These are phyloP conservation scores for Obelidium mucronatum DNA, from an alignment of 192 early-diverging fungal genomes.

Conservation along the genomic window DNA sequence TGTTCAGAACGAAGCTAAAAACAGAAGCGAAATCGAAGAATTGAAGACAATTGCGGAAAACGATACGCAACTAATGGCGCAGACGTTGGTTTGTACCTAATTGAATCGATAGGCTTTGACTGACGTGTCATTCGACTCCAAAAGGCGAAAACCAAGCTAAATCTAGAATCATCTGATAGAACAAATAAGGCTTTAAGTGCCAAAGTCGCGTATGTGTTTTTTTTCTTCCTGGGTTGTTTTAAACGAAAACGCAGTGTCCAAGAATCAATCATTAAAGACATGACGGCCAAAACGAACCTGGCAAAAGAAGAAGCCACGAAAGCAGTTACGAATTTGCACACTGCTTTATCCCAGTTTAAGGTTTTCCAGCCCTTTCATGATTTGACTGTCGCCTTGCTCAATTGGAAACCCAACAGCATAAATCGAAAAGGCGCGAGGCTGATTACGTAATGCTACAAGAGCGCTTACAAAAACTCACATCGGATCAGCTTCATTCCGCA, in stretches of 20 bases:
- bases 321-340: background rate
- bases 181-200: slow-evolving; percentile 11
- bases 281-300: background rate
- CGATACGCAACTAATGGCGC: background rate
- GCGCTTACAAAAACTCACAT: slow-evolving; percentile 16
- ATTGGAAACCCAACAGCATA: background rate
- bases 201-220: slow-evolving; percentile 11
- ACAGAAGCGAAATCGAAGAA: slow-evolving; percentile 13
- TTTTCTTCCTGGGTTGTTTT: background rate
- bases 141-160: background rate
- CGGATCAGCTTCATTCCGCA: slow-evolving; percentile 7
- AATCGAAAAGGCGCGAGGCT: slow-evolving; percentile 17
- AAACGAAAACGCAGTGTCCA: background rate
- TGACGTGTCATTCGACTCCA: background rate
- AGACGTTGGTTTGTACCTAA: slow-evolving; percentile 2
- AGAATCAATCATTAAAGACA: slow-evolving; percentile 17
- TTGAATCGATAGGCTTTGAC: too few species aligned
- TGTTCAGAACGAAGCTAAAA: background rate
- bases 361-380: background rate
- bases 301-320: slow-evolving; percentile 32
- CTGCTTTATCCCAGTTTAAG: slow-evolving; percentile 19
- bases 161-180: background rate
- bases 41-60: background rate
- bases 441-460: slow-evolving; percentile 26
- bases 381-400: background rate